phyloP scores from a whole-genome alignment of 352 stramenopile species.

The Pythium aristosporum region DNA sequence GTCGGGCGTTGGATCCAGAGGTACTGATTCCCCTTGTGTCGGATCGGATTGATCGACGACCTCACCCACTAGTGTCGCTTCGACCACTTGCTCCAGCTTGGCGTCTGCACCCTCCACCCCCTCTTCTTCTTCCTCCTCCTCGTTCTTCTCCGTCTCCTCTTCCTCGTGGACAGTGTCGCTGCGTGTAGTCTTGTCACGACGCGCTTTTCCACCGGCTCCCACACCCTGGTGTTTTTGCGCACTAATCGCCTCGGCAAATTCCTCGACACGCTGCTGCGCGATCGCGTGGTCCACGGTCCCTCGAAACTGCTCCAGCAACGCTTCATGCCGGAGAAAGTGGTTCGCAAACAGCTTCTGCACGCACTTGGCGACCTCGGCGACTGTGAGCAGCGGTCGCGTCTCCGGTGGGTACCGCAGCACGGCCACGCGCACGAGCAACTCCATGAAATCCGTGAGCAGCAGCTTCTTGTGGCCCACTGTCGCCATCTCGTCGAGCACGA shows the following conservation, averaged over 20 bases:
- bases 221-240: conserved; percentile 27
- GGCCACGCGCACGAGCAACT: conserved; percentile 62
- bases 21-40: too few species aligned
- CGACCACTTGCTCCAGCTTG: too few species aligned
- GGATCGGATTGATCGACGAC: too few species aligned
- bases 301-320: conserved; percentile 54
- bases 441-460: conserved; percentile 77
- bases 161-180: too few species aligned
- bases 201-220: neutral
- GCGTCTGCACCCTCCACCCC: too few species aligned
- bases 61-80: too few species aligned
- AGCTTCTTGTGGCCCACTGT: conserved; percentile 71
- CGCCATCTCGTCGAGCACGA: conserved; percentile 76
- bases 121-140: too few species aligned
- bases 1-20: too few species aligned
- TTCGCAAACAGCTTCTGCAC: conserved; percentile 61
- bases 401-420: conserved; percentile 55
- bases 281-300: conserved; percentile 56
- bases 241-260: conserved; percentile 57
- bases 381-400: conserved; percentile 15
- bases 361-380: conserved; percentile 48
- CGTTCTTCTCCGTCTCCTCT: too few species aligned
- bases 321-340: conserved; percentile 72
- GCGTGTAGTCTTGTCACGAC: too few species aligned
- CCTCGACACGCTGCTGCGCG: conserved; percentile 57